Percentiles rank a stretch among this genome's conserved stretches.
Evolutionary conservation across 345 rosid genomes (phyloP).

Genomic region (Trapa incisa): DNA sequence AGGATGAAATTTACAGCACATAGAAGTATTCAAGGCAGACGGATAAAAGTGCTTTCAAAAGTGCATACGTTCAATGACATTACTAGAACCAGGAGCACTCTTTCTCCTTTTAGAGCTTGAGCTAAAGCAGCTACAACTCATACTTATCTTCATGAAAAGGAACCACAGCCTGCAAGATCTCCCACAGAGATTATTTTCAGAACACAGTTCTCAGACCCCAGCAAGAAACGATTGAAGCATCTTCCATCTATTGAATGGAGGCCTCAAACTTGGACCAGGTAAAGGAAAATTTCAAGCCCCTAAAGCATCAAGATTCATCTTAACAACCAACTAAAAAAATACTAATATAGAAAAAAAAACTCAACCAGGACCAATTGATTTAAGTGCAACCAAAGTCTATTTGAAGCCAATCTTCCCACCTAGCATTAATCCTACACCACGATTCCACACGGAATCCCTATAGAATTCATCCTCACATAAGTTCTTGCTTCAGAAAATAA

Average conservation of each 20-base stretch:
- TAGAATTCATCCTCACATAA: not conserved
- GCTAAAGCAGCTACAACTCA: slow-evolving; percentile 12
- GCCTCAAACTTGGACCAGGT: not conserved
- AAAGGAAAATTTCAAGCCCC: not conserved
- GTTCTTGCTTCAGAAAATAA: not conserved
- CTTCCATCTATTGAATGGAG: not conserved
- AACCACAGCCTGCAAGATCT: not conserved
- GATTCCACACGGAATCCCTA: not conserved
- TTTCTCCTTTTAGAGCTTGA: not conserved
- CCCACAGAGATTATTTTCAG: not conserved
- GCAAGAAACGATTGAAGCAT: not conserved
- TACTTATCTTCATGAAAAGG: slow-evolving; percentile 2
- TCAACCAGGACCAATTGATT: not conserved
- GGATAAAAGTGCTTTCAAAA: not conserved
- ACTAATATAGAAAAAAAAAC: not conserved
- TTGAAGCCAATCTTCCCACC: not conserved
- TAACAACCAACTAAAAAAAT: too few species aligned
- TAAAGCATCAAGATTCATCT: not conserved
- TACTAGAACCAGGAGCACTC: not conserved
- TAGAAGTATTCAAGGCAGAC: not conserved
- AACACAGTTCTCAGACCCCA: not conserved
- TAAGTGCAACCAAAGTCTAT: not conserved
- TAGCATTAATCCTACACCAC: not conserved
- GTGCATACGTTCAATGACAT: slow-evolving; percentile 8
- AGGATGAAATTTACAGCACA: not conserved